Evolutionary conservation across 2,329 filamentous ascomycete species (phyloP).

Genomic region (Rutstroemia sp.): DNA sequence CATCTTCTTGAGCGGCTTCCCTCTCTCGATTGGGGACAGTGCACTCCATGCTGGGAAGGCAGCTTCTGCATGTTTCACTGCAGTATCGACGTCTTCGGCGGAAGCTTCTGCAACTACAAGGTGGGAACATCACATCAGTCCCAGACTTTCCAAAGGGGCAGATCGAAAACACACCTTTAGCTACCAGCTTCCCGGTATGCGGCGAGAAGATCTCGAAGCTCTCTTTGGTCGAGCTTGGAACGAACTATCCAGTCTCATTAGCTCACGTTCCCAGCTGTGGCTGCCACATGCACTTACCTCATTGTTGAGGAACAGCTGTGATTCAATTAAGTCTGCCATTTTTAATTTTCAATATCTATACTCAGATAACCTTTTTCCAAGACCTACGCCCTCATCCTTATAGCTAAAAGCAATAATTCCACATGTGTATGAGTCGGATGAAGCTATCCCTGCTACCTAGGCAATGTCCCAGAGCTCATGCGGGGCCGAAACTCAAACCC

Average conservation of each 20-base stretch:
- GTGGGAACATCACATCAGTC: not conserved
- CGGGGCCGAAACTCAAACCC: no score
- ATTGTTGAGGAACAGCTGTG: not conserved
- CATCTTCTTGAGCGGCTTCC: slow-evolving; percentile 37
- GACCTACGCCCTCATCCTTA: no score
- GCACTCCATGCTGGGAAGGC: slow-evolving; percentile 40
- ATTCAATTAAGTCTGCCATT: no score
- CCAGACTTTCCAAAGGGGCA: not conserved
- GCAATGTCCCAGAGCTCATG: no score
- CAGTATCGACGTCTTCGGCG: slow-evolving; percentile 35
- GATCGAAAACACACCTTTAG: slow-evolving; percentile 18
- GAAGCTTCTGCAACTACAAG: slow-evolving; percentile 38
- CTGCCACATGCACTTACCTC: not conserved
- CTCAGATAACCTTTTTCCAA: no score
- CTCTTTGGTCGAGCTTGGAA: slow-evolving; percentile 37
- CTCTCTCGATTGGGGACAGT: slow-evolving; percentile 34
- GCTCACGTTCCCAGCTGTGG: no score
- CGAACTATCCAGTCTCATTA: slow-evolving; percentile 28
- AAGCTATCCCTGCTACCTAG: no score
- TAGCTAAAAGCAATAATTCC: no score
- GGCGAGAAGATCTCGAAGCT: slow-evolving; percentile 40
- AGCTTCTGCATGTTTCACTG: slow-evolving; percentile 37
- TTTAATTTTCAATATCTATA: no score
- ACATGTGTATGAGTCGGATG: no score
- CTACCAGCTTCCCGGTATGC: slow-evolving; percentile 33